These are phyloP conservation scores for Loxodes magnus DNA, from an alignment of 73 alveolate genomes.

Conservation along the genomic window DNA sequence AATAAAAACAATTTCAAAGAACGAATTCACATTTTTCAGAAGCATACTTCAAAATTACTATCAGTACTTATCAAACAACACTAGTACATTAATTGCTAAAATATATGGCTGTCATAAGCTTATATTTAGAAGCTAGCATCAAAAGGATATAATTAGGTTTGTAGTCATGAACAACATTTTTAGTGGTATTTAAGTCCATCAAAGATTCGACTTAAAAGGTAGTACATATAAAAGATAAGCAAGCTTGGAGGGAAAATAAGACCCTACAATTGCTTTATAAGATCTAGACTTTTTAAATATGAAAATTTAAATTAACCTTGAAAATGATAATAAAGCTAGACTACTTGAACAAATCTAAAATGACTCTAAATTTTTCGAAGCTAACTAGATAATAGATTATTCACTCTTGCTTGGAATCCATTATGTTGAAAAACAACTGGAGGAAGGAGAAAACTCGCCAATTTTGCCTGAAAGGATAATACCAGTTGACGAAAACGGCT, in stretches of 20 bases:
- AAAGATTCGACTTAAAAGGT: conserved; percentile 74
- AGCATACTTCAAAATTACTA: conserved; percentile 69
- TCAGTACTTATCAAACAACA: conserved; percentile 60
- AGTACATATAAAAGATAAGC: conserved; percentile 59
- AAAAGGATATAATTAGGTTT: conserved; percentile 17
- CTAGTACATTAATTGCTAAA: conserved; percentile 38
- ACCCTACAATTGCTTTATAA: conserved; percentile 75
- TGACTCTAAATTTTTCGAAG: conserved; percentile 78
- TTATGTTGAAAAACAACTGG: conserved; percentile 5
- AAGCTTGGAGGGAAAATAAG: conserved; percentile 10
- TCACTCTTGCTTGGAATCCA: conserved; percentile 86
- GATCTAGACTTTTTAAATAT: conserved; percentile 68
- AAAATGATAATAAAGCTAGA: conserved; percentile 32
- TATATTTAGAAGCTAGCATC: neutral
- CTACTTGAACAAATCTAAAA: conserved; percentile 55
- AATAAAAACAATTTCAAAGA: conserved; percentile 75
- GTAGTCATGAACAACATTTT: conserved; percentile 61
- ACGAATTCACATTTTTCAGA: conserved; percentile 77
- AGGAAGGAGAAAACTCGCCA: neutral
- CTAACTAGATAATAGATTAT: conserved; percentile 73
- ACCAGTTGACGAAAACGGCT: neutral
- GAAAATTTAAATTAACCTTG: conserved; percentile 52
- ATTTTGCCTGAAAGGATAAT: neutral
- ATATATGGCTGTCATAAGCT: conserved; percentile 7
- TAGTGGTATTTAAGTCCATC: conserved; percentile 36